These are phyloP conservation scores for Nicotiana rustica DNA, from an alignment of 305 asterid genomes.

Conservation along the genomic window DNA sequence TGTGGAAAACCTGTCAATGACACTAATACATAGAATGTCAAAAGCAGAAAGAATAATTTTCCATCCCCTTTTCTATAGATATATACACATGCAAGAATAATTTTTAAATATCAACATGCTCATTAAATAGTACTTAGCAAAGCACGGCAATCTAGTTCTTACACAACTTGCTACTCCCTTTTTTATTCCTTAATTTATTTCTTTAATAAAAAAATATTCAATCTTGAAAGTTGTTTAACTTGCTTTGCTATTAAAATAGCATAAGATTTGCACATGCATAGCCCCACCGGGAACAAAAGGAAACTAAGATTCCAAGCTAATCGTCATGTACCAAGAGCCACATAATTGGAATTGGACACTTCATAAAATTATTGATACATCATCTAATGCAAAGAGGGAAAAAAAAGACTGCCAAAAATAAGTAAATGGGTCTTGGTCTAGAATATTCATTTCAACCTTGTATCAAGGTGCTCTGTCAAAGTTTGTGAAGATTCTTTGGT, in stretches of 20 bases:
- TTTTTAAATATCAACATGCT: background rate
- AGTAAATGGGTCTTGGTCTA: conserved; percentile 25
- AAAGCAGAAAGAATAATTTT: background rate
- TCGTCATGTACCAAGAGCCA: background rate
- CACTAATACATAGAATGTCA: background rate
- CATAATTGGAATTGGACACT: background rate
- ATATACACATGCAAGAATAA: conserved; percentile 7
- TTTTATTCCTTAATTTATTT: background rate
- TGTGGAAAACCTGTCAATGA: background rate
- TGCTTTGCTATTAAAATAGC: background rate
- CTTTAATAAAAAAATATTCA: background rate
- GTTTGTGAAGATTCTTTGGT: conserved; percentile 47
- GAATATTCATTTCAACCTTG: conserved; percentile 45
- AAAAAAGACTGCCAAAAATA: background rate
- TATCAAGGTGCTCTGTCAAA: conserved; percentile 43
- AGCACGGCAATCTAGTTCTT: background rate
- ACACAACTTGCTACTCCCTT: background rate
- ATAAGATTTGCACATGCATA: background rate
- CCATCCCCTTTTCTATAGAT: background rate
- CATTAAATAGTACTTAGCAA: background rate
- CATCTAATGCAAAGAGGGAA: background rate
- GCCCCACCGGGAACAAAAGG: background rate
- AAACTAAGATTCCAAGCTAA: background rate
- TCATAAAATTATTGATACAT: background rate
- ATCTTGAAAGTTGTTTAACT: background rate